Evolutionary conservation across 768 basidiomycete species (phyloP), one percentile per base, ranked within the genome.

Genomic region (Mycena vitilis): DNA sequence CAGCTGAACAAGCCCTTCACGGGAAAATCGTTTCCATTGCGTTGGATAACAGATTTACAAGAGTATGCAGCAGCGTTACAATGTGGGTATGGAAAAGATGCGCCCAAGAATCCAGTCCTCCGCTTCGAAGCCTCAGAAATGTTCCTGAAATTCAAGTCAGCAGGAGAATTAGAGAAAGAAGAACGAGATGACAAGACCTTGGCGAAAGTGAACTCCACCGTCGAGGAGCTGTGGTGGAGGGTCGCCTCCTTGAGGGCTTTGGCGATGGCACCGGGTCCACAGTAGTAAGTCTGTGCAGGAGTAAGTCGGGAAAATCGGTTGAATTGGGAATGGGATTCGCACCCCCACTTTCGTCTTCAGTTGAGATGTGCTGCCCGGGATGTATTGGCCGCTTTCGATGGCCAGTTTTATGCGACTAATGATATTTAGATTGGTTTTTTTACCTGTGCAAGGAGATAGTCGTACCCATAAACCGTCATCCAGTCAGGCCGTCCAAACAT

Each of bases 401-500:
- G 91, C 91, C 69, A 88, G 85, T 71, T 86, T 86, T 80, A 96
- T 30, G 30, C 30, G 30, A 30, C 30, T 30, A 30, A 30, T 3
- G 5, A 30, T 30, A 30, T 30, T 30, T 30, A 30, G 30, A 30
- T 30, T 30, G 30, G 30, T 30, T 30, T 5, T 5, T 30, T 30
- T 3, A 30, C 5, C 30, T 30, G 30, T 30, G 30, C 2, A 30
- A 30, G 30, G 30, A 30, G 30, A 30, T 30, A 30, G 30, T 30
- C 89, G 67, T 86, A 86, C 23, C 83, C 80, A 78, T 94, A 97
- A 76, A 98, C 92, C 49, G 84, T 80, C 78, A 89, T 90, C 91
- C 94, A 98, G 77, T 97, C 89, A 22, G 96, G 96, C 42, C 96
- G 91, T 18, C 96, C 95, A 75, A 93, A 98, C 85, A 93, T 92